Percentiles rank a stretch among this genome's conserved stretches.
These are phyloP conservation scores for Hylodesmum podocarpum DNA, from an alignment of 306 rosid genomes.

Conservation along the genomic window DNA sequence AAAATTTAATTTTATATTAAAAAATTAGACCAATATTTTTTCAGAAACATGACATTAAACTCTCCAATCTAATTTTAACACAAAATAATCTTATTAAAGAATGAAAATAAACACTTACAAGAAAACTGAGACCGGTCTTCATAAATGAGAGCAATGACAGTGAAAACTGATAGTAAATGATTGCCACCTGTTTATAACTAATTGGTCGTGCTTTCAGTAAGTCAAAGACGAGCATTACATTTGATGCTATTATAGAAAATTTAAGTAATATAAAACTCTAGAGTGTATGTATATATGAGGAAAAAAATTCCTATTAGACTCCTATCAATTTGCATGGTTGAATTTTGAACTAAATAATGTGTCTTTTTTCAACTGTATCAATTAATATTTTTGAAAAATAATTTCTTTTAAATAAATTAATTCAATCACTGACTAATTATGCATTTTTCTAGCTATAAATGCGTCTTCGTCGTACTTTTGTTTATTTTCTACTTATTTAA, in stretches of 20 bases:
- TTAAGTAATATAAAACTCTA: too few relatives aligned
- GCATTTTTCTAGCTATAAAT: not conserved
- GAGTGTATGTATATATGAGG: too few relatives aligned
- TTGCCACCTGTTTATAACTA: not conserved
- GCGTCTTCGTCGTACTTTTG: not conserved
- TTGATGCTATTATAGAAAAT: too few relatives aligned
- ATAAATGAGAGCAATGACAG: not conserved
- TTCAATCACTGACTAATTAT: not conserved
- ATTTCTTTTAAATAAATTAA: too few relatives aligned
- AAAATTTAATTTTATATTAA: too few relatives aligned
- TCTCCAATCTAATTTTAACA: not conserved
- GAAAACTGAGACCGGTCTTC: not conserved
- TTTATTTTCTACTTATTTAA: not conserved
- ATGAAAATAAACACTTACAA: not conserved
- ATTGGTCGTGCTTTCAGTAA: too few relatives aligned
- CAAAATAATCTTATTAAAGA: not conserved
- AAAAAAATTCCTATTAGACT: too few relatives aligned
- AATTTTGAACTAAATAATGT: not conserved
- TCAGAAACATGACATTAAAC: not conserved
- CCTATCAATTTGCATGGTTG: too few relatives aligned
- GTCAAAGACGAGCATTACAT: too few relatives aligned
- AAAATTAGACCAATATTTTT: too few relatives aligned
- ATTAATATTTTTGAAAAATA: too few relatives aligned
- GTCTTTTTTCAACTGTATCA: too few relatives aligned
- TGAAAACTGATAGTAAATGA: slow-evolving; percentile 18